These are phyloP conservation scores for Aspergillus alliaceus DNA, from an alignment of 2,329 filamentous ascomycete genomes.

Conservation along the genomic window DNA sequence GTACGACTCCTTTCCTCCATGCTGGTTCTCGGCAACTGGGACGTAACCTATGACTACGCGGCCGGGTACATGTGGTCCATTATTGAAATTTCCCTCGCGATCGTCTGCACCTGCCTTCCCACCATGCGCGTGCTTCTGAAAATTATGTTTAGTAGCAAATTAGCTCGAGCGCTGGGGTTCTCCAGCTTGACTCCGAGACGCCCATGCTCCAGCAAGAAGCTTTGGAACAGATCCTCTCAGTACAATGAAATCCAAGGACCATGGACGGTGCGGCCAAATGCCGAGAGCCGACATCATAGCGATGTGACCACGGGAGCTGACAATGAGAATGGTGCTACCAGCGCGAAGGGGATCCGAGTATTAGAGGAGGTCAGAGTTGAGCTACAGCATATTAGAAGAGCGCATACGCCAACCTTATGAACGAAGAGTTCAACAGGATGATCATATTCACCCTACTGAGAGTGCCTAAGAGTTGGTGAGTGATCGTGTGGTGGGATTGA, in stretches of 20 bases:
- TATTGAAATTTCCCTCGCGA: neutral
- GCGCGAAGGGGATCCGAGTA: neutral
- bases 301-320: neutral
- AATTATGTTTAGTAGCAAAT: neutral
- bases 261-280: neutral
- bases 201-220: neutral
- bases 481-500: neutral
- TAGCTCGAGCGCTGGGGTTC: neutral
- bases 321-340: neutral
- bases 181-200: neutral
- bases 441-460: no score
- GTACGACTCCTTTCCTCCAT: neutral
- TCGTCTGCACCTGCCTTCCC: slow-evolving; percentile 1
- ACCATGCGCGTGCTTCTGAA: neutral
- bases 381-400: neutral
- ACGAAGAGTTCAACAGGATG: no score
- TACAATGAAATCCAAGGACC: neutral
- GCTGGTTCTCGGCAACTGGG: neutral
- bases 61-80: slow-evolving; percentile 4
- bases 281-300: neutral
- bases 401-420: neutral
- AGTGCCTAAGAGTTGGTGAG: no score
- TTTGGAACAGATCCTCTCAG: neutral
- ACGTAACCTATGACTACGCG: neutral
- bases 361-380: slow-evolving; percentile 1